Evolutionary conservation across 2,329 filamentous ascomycete genomes (phyloP).

Genomic region (Davidsoniella eucalypti): DNA sequence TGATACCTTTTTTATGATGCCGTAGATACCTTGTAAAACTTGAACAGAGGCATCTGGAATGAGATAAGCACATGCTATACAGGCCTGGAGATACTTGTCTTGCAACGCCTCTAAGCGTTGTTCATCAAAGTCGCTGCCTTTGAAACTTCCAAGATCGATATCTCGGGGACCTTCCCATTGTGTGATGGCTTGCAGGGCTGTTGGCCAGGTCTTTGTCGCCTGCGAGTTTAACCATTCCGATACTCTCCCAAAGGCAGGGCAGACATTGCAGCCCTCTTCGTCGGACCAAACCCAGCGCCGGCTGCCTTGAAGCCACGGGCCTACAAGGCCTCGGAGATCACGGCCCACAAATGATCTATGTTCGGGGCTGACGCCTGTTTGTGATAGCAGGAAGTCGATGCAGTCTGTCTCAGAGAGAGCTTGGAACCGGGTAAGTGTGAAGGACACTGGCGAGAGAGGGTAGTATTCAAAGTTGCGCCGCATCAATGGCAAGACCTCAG

Average conservation of each 20-base stretch:
- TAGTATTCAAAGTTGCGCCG: constrained; percentile 57
- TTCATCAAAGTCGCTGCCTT: constrained; percentile 39
- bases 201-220: constrained; percentile 41
- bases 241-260: constrained; percentile 51
- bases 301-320: constrained; percentile 49
- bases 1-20: constrained; percentile 21
- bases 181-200: constrained; percentile 46
- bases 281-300: constrained; percentile 14
- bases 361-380: constrained; percentile 29
- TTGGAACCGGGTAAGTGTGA: constrained; percentile 48
- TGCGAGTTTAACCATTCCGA: constrained; percentile 50
- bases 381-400: constrained; percentile 43
- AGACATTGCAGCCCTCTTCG: constrained; percentile 19
- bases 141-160: constrained; percentile 45
- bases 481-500: constrained; percentile 50
- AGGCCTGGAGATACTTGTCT: constrained; percentile 48
- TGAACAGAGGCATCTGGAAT: constrained; percentile 42
- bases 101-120: constrained; percentile 43
- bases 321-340: constrained; percentile 51
- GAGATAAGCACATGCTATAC: constrained; percentile 50
- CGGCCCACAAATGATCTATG: constrained; percentile 33
- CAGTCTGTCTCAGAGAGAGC: constrained; percentile 40
- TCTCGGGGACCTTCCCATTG: constrained; percentile 62
- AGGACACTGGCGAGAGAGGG: constrained; percentile 28
- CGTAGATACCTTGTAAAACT: constrained; percentile 26